Conservation (phyloP, 2,329 filamentous ascomycete species). For the Basipetospora sp. region DNA sequence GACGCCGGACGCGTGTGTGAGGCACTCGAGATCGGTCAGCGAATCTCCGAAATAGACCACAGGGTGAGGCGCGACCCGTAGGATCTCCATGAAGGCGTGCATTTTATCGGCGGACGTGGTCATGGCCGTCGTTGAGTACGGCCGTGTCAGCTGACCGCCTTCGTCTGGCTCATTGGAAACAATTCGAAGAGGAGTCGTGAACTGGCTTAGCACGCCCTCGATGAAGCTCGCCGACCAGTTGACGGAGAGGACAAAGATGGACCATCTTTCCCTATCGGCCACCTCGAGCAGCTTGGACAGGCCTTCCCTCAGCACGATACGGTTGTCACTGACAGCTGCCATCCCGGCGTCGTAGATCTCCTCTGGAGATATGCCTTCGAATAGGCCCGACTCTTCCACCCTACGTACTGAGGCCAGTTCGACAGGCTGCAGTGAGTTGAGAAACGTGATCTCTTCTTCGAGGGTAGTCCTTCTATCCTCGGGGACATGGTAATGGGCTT, state of each 20-base stretch:
- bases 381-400: slow-evolving; percentile 29
- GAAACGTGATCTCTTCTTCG: slow-evolving; percentile 26
- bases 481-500: slow-evolving; percentile 17
- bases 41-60: slow-evolving; percentile 46
- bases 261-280: slow-evolving; percentile 19
- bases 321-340: slow-evolving; percentile 19
- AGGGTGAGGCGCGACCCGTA: slow-evolving; percentile 7
- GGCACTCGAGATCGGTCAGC: slow-evolving; percentile 39
- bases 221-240: slow-evolving; percentile 38
- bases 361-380: slow-evolving; percentile 22
- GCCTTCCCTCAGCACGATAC: slow-evolving; percentile 24
- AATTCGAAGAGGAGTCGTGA: slow-evolving; percentile 14
- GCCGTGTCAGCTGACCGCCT: slow-evolving; percentile 27
- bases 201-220: slow-evolving; percentile 24
- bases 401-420: slow-evolving; percentile 32
- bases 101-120: slow-evolving; percentile 33
- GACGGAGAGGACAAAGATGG: slow-evolving; percentile 32
- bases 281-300: slow-evolving; percentile 21
- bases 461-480: slow-evolving; percentile 20
- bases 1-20: slow-evolving; percentile 30
- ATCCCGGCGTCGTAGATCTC: slow-evolving; percentile 24
- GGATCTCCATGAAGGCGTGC: slow-evolving; percentile 19
- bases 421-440: slow-evolving; percentile 27
- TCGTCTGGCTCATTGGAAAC: slow-evolving; percentile 29
- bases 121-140: slow-evolving; percentile 15